Evolutionary conservation across 441 rosid genomes (phyloP).

Genomic region (Gossypium davidsonii): DNA sequence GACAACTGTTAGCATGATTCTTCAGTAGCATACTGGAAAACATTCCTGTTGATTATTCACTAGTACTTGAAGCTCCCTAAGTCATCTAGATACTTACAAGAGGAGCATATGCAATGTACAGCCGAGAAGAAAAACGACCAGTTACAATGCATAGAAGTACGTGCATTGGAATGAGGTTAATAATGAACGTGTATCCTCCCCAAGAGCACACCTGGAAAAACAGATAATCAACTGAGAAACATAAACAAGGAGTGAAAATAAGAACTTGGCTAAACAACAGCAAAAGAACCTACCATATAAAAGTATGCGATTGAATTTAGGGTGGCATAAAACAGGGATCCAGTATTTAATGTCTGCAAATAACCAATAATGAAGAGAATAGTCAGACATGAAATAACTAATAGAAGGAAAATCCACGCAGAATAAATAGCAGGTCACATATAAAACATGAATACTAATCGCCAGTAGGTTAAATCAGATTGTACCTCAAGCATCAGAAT

Average conservation of each 20-base stretch:
- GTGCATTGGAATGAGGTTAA: conserved; percentile 97
- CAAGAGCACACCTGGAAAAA: conserved; percentile 88
- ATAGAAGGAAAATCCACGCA: not conserved
- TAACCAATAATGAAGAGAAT: conserved; percentile 16
- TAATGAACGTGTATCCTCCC: conserved; percentile 99
- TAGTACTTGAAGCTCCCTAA: not conserved
- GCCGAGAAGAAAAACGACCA: conserved; percentile 87
- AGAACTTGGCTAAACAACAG: conserved; percentile 18
- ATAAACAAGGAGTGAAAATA: conserved; percentile 11
- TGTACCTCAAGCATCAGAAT: not conserved
- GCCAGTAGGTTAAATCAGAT: not conserved
- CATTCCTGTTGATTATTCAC: conserved; percentile 7
- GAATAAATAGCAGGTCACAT: not conserved
- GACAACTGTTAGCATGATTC: not conserved
- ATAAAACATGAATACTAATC: not conserved
- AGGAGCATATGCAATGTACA: conserved; percentile 96
- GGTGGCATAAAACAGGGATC: conserved; percentile 96
- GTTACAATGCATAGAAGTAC: conserved; percentile 93
- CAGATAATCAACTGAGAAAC: conserved; percentile 11
- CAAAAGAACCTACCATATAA: conserved; percentile 65
- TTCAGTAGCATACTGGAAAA: conserved; percentile 5
- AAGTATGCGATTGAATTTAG: conserved; percentile 86
- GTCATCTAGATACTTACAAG: conserved; percentile 52
- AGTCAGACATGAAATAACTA: conserved; percentile 2
- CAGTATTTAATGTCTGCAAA: conserved; percentile 93